Percentiles rank a stretch among this genome's conserved stretches.
These are phyloP conservation scores for Pleurostoma richardsiae DNA, from an alignment of 2,329 filamentous ascomycete genomes.

Conservation along the genomic window DNA sequence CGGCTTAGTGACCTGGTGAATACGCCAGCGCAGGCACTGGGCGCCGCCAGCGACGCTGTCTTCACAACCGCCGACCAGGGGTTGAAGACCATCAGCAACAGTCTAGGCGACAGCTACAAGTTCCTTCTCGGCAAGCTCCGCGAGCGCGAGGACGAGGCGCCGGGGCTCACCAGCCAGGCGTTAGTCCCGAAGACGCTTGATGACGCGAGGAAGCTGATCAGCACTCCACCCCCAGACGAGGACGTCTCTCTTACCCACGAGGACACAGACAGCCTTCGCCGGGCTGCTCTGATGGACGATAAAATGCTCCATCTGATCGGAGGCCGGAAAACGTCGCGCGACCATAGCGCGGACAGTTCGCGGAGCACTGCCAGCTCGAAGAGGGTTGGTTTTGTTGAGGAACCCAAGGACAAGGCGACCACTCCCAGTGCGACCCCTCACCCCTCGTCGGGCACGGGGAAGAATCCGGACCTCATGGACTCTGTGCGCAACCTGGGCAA, in stretches of 20 bases:
- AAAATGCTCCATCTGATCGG: constrained; percentile 67
- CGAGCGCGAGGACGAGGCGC: constrained; percentile 48
- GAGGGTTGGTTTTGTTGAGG: constrained; percentile 47
- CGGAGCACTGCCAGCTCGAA: constrained; percentile 58
- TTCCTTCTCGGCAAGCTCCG: constrained; percentile 86
- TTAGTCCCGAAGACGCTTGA: constrained; percentile 84
- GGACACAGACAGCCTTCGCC: constrained; percentile 4
- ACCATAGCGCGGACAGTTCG: constrained; percentile 72
- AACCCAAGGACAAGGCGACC: constrained; percentile 32
- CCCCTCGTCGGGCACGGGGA: constrained; percentile 19
- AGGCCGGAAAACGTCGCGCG: constrained; percentile 56
- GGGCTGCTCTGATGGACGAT: constrained; percentile 44
- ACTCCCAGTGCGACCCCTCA: constrained; percentile 17
- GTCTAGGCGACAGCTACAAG: constrained; percentile 87
- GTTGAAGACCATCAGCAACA: constrained; percentile 86
- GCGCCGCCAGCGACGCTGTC: constrained; percentile 77
- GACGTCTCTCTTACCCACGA: constrained; percentile 41
- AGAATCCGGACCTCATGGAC: constrained; percentile 64
- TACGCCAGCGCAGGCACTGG: constrained; percentile 74
- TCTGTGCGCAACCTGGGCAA: constrained; percentile 78
- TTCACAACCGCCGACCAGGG: constrained; percentile 87
- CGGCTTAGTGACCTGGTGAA: constrained; percentile 83
- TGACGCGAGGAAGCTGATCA: constrained; percentile 85
- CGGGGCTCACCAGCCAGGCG: constrained; percentile 39
- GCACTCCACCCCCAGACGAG: constrained; percentile 61